These are phyloP conservation scores for Rhododendron griersonianum DNA, from an alignment of 148 eudicot genomes.

Conservation along the genomic window DNA sequence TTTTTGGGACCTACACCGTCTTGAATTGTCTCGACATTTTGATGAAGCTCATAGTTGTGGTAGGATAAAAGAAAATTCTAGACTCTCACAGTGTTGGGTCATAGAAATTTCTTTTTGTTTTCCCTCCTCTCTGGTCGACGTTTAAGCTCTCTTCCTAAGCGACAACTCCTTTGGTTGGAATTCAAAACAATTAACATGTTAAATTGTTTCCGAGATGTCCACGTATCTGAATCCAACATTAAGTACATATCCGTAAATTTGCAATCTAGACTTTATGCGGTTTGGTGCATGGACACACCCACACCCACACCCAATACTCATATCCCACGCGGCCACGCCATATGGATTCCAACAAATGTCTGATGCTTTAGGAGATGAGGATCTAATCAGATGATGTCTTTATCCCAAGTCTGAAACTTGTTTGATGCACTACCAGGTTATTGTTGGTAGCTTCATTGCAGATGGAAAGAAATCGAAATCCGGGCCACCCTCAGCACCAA, in stretches of 20 bases:
- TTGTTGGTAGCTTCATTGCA: constrained; percentile 86
- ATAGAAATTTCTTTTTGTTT: neutral
- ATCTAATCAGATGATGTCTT: neutral
- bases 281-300: neutral
- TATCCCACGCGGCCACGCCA: neutral
- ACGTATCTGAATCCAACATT: neutral
- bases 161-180: neutral
- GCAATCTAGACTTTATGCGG: neutral
- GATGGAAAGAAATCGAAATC: constrained; percentile 75
- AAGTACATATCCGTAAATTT: neutral
- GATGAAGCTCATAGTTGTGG: neutral
- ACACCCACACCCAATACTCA: neutral
- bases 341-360: neutral
- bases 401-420: neutral
- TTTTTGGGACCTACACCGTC: neutral
- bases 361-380: neutral
- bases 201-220: neutral
- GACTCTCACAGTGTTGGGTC: neutral
- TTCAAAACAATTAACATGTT: neutral
- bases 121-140: neutral
- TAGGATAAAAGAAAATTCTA: neutral
- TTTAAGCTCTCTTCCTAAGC: neutral
- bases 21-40: neutral
- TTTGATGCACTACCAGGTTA: constrained; percentile 42
- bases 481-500: constrained; percentile 49